A percentile compares a stretch with the other conserved stretches of the same genome.
phyloP scores from a whole-genome alignment of 164 flowering plant genomes.

The Stephania cephalantha region DNA sequence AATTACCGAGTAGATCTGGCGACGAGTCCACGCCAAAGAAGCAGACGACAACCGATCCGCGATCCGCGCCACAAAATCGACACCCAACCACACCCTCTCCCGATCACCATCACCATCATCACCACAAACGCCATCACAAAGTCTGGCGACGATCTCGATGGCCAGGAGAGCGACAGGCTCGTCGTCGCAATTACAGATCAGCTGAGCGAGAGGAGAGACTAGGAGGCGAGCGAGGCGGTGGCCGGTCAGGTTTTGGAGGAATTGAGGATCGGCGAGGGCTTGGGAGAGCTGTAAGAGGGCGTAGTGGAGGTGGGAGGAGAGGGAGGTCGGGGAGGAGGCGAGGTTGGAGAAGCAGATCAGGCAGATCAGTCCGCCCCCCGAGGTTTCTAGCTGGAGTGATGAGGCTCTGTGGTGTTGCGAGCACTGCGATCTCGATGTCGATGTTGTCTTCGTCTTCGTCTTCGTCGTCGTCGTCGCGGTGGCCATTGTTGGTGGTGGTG shows the following conservation, averaged over 20 bases:
- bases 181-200: slow-evolving; percentile 53
- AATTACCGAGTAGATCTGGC: slow-evolving; percentile 54
- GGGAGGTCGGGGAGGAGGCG: slow-evolving; percentile 52
- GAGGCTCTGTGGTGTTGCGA: slow-evolving; percentile 60
- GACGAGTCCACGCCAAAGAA: slow-evolving; percentile 57
- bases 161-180: slow-evolving; percentile 57
- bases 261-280: slow-evolving; percentile 52
- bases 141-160: slow-evolving; percentile 30
- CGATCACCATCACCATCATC: slow-evolving; percentile 18
- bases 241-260: slow-evolving; percentile 37
- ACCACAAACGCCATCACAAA: slow-evolving; percentile 29
- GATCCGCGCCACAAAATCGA: slow-evolving; percentile 46
- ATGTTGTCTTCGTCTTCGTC: background rate
- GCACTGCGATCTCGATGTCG: slow-evolving; percentile 34
- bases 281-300: slow-evolving; percentile 82
- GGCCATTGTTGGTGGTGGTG: background rate
- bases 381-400: slow-evolving; percentile 40
- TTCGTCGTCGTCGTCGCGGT: background rate
- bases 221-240: slow-evolving; percentile 70
- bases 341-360: slow-evolving; percentile 77
- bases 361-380: slow-evolving; percentile 69
- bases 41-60: slow-evolving; percentile 44
- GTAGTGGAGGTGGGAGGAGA: slow-evolving; percentile 73
- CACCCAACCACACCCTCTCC: no score
- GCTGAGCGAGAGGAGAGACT: slow-evolving; percentile 51